Evolutionary conservation across 1,139 yeast genomes (phyloP).

Genomic region (Diutina catenulata): DNA sequence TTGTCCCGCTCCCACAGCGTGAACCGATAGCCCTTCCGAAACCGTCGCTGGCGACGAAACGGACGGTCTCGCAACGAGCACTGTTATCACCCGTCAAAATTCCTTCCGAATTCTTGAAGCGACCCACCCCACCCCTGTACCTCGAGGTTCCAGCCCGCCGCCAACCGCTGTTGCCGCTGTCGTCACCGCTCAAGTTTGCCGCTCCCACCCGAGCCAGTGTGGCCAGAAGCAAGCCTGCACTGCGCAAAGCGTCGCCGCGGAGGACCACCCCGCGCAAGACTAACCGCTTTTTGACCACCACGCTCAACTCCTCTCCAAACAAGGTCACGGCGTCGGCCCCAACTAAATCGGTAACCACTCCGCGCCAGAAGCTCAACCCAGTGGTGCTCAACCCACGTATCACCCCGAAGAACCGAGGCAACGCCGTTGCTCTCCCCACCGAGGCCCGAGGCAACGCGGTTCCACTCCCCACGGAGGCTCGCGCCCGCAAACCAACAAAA

Average conservation of each 20-base stretch:
- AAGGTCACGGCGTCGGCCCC: not conserved
- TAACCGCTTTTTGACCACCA: not conserved
- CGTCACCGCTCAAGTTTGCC: not conserved
- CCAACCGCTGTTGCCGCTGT: not conserved
- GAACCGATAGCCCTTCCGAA: no score
- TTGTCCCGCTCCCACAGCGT: no score
- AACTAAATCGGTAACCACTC: not conserved
- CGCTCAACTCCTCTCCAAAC: not conserved
- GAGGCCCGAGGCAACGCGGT: conserved; percentile 5
- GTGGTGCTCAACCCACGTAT: not conserved
- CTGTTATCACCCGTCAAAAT: no score
- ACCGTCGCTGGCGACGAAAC: no score
- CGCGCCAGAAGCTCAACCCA: not conserved
- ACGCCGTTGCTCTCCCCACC: not conserved
- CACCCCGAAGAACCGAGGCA: not conserved
- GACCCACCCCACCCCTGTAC: not conserved
- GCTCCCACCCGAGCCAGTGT: no score
- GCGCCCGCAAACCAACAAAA: not conserved
- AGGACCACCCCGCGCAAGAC: not conserved
- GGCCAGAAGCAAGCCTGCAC: no score
- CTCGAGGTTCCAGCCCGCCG: not conserved
- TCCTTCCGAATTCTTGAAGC: not conserved
- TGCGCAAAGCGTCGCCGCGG: not conserved
- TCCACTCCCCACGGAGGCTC: conserved; percentile 1
- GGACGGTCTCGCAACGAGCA: no score